phyloP scores from a whole-genome alignment of 2,329 filamentous ascomycete genomes.

The Fusarium foetens region DNA sequence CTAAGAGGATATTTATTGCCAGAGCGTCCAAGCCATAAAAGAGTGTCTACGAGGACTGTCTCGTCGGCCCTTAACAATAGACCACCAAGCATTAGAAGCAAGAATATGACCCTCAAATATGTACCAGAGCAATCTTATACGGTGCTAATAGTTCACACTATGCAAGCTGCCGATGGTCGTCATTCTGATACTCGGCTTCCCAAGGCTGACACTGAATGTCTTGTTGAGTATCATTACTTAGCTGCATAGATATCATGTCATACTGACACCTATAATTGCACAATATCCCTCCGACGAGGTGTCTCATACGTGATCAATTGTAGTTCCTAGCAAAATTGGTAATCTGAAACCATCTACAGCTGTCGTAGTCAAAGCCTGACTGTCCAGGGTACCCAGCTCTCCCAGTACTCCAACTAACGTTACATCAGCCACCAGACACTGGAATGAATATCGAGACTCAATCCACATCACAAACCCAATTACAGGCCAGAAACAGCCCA shows the following conservation, averaged over 20 bases:
- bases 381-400: neutral
- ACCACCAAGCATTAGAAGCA: neutral
- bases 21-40: constrained; percentile 55
- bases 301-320: neutral
- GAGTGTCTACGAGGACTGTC: neutral
- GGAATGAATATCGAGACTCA: constrained; percentile 23
- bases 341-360: neutral
- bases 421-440: neutral
- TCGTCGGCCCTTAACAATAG: neutral
- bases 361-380: neutral
- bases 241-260: neutral
- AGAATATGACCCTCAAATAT: neutral
- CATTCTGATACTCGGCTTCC: neutral
- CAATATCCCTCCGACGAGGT: neutral
- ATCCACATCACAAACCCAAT: constrained; percentile 3
- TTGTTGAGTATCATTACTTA: neutral
- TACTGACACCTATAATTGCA: neutral
- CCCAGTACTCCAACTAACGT: neutral
- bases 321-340: neutral
- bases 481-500: constrained; percentile 7
- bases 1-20: constrained; percentile 56
- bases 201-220: neutral
- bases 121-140: neutral
- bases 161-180: neutral
- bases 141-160: neutral